Evolutionary conservation across 495 filamentous ascomycete species (phyloP).

Genomic region (Aspergillus cavernicola): DNA sequence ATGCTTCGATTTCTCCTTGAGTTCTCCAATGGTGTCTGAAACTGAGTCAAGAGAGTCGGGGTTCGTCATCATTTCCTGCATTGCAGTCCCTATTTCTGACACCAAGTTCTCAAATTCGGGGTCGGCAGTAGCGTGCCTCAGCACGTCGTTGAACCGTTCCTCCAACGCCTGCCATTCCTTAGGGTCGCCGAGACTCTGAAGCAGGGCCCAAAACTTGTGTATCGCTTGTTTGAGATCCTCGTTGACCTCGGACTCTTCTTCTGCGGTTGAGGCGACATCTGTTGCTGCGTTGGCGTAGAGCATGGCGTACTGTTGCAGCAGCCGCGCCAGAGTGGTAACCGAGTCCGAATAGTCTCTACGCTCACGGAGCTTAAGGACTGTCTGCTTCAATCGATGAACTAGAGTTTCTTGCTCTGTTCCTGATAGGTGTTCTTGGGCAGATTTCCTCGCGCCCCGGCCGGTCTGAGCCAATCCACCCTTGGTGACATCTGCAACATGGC

Average conservation of each 20-base stretch:
- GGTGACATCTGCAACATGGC: slow-evolving; percentile 61
- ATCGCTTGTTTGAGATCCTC: slow-evolving; percentile 70
- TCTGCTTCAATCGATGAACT: slow-evolving; percentile 68
- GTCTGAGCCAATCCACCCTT: slow-evolving; percentile 62
- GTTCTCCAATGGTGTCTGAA: slow-evolving; percentile 63
- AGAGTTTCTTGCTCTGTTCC: slow-evolving; percentile 70
- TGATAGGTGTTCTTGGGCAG: slow-evolving; percentile 60
- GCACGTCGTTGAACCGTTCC: slow-evolving; percentile 58
- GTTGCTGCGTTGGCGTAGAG: slow-evolving; percentile 70
- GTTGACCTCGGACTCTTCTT: slow-evolving; percentile 70
- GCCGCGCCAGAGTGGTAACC: slow-evolving; percentile 68
- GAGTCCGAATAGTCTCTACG: slow-evolving; percentile 81
- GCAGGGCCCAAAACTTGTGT: slow-evolving; percentile 69
- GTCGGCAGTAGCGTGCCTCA: slow-evolving; percentile 71
- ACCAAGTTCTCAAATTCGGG: slow-evolving; percentile 80
- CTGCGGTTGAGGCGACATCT: slow-evolving; percentile 55
- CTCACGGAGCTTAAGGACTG: slow-evolving; percentile 69
- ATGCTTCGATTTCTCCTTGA: slow-evolving; percentile 63
- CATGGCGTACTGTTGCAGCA: slow-evolving; percentile 75
- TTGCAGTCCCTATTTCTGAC: slow-evolving; percentile 61
- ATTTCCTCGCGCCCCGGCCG: slow-evolving; percentile 59
- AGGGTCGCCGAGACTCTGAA: slow-evolving; percentile 72
- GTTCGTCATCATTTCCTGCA: slow-evolving; percentile 83
- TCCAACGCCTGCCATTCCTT: slow-evolving; percentile 74
- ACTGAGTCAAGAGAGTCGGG: slow-evolving; percentile 76